Percentiles rank a stretch among this genome's conserved stretches.
Evolutionary conservation across 345 rosid genomes (phyloP).

Genomic region (Ailanthus altissimus): DNA sequence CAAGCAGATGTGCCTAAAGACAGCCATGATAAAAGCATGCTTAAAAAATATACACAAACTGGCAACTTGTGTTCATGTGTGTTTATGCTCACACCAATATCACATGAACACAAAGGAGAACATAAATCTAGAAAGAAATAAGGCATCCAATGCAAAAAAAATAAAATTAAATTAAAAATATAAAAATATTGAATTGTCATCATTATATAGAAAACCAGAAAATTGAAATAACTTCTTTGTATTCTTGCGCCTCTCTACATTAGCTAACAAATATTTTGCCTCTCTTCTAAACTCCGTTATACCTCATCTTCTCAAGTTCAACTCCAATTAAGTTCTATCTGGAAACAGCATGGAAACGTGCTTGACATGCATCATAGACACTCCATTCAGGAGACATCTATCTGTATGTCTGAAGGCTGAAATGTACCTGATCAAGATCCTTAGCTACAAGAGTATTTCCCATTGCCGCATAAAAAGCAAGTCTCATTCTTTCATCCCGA

Average conservation of each 20-base stretch:
- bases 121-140: neutral
- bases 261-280: neutral
- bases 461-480: conserved; percentile 85
- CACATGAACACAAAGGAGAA: neutral
- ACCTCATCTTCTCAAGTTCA: neutral
- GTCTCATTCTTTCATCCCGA: conserved; percentile 87
- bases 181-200: neutral
- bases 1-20: too few species aligned
- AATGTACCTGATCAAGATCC: conserved; percentile 87
- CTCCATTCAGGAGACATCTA: neutral
- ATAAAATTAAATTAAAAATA: neutral
- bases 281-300: neutral
- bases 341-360: neutral
- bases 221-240: neutral
- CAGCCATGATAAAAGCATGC: neutral
- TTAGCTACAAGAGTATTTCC: conserved; percentile 83
- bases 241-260: neutral
- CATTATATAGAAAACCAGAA: neutral
- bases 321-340: neutral
- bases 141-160: neutral
- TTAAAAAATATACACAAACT: neutral
- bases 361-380: neutral
- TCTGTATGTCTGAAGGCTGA: neutral
- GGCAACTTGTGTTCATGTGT: neutral
- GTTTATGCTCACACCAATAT: neutral